phyloP scores from a whole-genome alignment of 805 yeast genomes.

The Starmera amethionina region DNA sequence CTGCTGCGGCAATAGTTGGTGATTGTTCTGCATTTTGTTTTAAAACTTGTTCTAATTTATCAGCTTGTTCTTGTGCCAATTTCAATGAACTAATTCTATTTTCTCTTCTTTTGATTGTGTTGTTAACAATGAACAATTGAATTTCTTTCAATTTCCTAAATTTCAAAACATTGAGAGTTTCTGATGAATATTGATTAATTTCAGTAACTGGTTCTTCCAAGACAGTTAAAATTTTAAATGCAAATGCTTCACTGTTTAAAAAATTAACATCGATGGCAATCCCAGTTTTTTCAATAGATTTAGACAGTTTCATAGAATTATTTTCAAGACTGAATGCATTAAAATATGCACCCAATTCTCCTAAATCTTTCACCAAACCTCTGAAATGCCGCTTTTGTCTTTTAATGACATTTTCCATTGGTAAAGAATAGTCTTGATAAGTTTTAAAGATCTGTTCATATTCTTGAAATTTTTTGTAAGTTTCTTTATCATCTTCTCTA shows the following conservation, averaged over 20 bases:
- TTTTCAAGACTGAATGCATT: conserved; percentile 51
- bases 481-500: conserved; percentile 8
- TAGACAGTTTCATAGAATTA: conserved; percentile 28
- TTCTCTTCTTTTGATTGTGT: conserved; percentile 26
- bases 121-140: conserved; percentile 34
- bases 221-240: conserved; percentile 23
- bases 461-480: conserved; percentile 12
- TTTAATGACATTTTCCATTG: conserved; percentile 14
- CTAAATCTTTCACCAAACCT: conserved; percentile 53
- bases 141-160: conserved; percentile 49
- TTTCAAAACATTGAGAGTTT: conserved; percentile 35
- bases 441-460: conserved; percentile 17
- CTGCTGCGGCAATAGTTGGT: conserved; percentile 23
- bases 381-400: conserved; percentile 27
- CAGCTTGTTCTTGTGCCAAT: conserved; percentile 23
- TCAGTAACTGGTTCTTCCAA: conserved; percentile 30
- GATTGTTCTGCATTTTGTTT: conserved; percentile 25
- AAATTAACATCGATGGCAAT: conserved; percentile 72
- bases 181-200: conserved; percentile 22
- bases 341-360: conserved; percentile 68
- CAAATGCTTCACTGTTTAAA: conserved; percentile 36
- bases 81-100: conserved; percentile 21
- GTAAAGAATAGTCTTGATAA: conserved; percentile 16
- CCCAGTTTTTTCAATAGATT: conserved; percentile 72
- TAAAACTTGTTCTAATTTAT: conserved; percentile 22